phyloP scores from a whole-genome alignment of 345 rosid species.

The Luvunga scandens region DNA sequence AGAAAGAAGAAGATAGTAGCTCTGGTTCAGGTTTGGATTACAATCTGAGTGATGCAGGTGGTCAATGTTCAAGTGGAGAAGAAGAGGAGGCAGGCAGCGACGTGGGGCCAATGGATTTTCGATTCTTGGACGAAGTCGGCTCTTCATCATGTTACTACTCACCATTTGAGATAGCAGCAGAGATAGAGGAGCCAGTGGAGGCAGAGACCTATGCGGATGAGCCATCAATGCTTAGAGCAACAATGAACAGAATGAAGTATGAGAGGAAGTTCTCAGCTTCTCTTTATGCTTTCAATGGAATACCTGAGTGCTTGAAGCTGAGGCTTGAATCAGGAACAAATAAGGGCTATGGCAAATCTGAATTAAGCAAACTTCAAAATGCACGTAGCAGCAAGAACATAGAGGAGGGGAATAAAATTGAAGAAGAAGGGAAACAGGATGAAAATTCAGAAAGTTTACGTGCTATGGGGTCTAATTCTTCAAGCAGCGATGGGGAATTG shows the following conservation, averaged over 20 bases:
- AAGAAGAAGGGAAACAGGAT: slow-evolving; percentile 21
- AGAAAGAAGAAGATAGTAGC: slow-evolving; percentile 22
- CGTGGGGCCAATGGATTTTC: slow-evolving; percentile 35
- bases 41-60: slow-evolving; percentile 24
- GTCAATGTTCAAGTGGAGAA: slow-evolving; percentile 22
- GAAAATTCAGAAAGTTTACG: slow-evolving; percentile 19
- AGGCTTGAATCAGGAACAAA: slow-evolving; percentile 29
- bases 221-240: slow-evolving; percentile 43
- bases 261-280: slow-evolving; percentile 72
- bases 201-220: slow-evolving; percentile 34
- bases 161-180: slow-evolving; percentile 55
- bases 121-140: slow-evolving; percentile 40
- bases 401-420: slow-evolving; percentile 18
- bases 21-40: slow-evolving; percentile 10
- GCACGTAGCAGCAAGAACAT: slow-evolving; percentile 36
- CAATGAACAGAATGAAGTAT: slow-evolving; percentile 55
- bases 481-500: slow-evolving; percentile 34
- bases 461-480: slow-evolving; percentile 12
- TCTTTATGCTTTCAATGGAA: slow-evolving; percentile 58
- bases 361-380: slow-evolving; percentile 28
- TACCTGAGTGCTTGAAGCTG: slow-evolving; percentile 50
- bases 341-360: slow-evolving; percentile 26
- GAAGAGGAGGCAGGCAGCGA: slow-evolving; percentile 23
- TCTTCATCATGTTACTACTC: slow-evolving; percentile 34
- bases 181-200: slow-evolving; percentile 39